Base-by-base conservation (phyloP, 345 rosid species). In the Geranium rotundifolium region DNA sequence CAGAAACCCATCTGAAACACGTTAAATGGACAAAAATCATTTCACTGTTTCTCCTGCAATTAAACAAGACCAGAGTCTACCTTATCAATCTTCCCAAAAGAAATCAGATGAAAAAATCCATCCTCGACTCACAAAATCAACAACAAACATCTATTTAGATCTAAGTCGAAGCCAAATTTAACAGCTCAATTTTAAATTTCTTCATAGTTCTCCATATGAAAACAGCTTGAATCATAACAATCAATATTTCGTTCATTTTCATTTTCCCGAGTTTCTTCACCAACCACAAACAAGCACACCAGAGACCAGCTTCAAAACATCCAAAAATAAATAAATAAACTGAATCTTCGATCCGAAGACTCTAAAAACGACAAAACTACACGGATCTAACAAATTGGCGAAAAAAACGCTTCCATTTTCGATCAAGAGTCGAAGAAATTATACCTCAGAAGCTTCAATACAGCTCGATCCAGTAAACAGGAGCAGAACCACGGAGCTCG, bases 371-470 rank as follows among this genome's bases (percentile, higher is more conserved):
- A 20, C 63, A 27, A 15, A 49, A 60, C 19, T 34, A 62, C 19
- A 17, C 5, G 41, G 37, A 5, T 17, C 56, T 7, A 19, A 18
- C 56, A 17, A 19, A 19, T 56, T 34, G 27, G 19, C 8, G 19
- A n/a, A 34, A 54, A 8, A 20, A 65, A 4, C 29, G n/a, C 46
- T 27, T 29, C 63, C 61, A 19, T 6, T 8, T 2, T 17, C 17
- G 29, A 17, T 39, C 18, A n/a, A 39, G 4, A 57, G 13, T 29
- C 17, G 50, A 65, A 27, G 20, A 65, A 46, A 17, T 17, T 62
- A 31, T 57, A 64, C 65, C 64, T 54, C 18, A 6, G 37, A 63
- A 58, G 27, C 58, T 14, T 61, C 67, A 66, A 13, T 4, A 41
- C 49, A 17, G 55, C 41, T 29, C 29, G 58, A 30, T 41, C 3